Conservation (phyloP, 441 rosid genomes). For the Lepidium campestre region DNA sequence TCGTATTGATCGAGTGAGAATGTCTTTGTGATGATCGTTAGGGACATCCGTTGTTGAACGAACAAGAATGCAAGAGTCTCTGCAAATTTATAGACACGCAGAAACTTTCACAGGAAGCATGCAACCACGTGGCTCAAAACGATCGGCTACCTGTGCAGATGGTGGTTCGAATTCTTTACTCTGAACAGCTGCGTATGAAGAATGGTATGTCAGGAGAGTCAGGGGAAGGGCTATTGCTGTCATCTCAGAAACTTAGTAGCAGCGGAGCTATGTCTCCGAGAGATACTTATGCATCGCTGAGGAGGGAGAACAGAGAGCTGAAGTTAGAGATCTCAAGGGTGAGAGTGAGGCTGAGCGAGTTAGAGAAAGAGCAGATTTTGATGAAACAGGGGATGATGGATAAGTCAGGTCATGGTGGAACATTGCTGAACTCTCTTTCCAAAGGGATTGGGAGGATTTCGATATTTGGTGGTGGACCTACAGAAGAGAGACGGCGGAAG, state of each 20-base stretch:
- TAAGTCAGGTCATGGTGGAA: slow-evolving; percentile 59
- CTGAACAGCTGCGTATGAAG: slow-evolving; percentile 62
- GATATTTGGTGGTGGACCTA: slow-evolving; percentile 37
- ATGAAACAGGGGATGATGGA: slow-evolving; percentile 80
- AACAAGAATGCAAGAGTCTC: slow-evolving; percentile 66
- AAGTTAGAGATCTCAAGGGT: slow-evolving; percentile 86
- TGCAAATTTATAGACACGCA: slow-evolving; percentile 69
- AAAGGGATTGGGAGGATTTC: slow-evolving; percentile 75
- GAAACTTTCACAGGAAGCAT: slow-evolving; percentile 66
- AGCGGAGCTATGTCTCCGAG: slow-evolving; percentile 65
- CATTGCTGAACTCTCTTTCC: slow-evolving; percentile 66
- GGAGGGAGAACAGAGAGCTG: slow-evolving; percentile 86
- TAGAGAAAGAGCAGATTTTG: slow-evolving; percentile 77
- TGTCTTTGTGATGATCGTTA: slow-evolving; percentile 15
- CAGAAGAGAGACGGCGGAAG: slow-evolving; percentile 48
- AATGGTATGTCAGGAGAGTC: slow-evolving; percentile 51
- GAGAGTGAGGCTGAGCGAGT: slow-evolving; percentile 78
- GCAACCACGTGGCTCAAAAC: slow-evolving; percentile 76
- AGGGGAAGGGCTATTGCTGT: slow-evolving; percentile 46
- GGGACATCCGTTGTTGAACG: slow-evolving; percentile 64
- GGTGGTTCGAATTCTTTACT: slow-evolving; percentile 61
- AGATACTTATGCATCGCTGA: slow-evolving; percentile 76
- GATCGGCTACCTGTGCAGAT: slow-evolving; percentile 68
- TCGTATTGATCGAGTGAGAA: background rate
- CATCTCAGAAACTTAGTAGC: slow-evolving; percentile 56